Evolutionary conservation across 2,329 filamentous ascomycete genomes (phyloP), one percentile per base, ranked within the genome.

Genomic region (Uncinocarpus reesii): DNA sequence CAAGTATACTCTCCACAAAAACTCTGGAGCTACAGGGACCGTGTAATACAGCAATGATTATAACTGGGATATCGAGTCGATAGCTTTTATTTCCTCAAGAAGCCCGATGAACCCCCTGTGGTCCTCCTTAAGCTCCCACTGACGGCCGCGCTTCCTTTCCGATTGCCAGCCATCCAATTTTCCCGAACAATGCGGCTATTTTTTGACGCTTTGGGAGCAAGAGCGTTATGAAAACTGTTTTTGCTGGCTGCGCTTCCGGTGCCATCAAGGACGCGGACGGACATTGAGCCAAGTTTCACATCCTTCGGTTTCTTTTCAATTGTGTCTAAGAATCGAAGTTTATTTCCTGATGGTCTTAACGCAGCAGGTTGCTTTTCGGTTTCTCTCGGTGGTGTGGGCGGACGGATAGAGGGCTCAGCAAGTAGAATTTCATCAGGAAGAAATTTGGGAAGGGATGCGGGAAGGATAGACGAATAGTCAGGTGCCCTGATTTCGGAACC

Each of bases 401-500:
- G 67, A 20, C 70, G 65, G 7, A 59, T 58, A 24, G 65, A 62
- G 18, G 70, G 71, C 21, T 69, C 67, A 11, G 68, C 66, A 43
- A 70, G 71, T 42, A 77, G 60, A 35, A 77, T 69, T 20, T 73
- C 71, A 44, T 71, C 68, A 4, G 74, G 74, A 28, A 77, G 69
- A 18, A 76, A 65, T 32, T 66, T 67, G 4, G 74, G 74, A 10
- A 76, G 65, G n/a, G 60, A 57, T 8, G 55, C 61, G 53, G 60
- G 60, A 57, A 62, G 11, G 13, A 36, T 10, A 18, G 29, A 58
- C 53, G 62, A 49, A 15, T 31, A 42, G 7, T 44, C 46, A 7
- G 38, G 29, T 45, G 66, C 63, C 50, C 65, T 62, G 26, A 60
- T 62, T 23, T 53, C 61, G 18, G 61, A 65, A 29, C 63, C 66